Conservation (phyloP, 2,329 filamentous ascomycete genomes). For the Fusarium phyllophilum region DNA sequence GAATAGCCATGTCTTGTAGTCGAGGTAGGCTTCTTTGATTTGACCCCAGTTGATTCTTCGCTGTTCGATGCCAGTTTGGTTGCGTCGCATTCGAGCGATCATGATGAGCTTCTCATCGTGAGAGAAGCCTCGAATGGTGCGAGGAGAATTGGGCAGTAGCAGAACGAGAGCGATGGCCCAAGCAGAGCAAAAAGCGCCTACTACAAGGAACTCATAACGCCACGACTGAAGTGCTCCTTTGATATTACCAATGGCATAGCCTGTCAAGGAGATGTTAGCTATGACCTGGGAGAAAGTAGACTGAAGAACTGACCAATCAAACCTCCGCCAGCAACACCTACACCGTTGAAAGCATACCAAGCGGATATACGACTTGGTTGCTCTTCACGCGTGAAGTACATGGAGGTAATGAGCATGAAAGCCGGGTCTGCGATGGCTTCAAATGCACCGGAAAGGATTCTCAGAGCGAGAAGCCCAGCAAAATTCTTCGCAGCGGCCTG, state of each 20-base stretch:
- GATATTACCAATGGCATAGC: constrained; percentile 70
- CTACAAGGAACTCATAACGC: constrained; percentile 77
- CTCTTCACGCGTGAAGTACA: constrained; percentile 72
- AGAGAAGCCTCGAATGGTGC: constrained; percentile 62
- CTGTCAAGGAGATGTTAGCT: constrained; percentile 10
- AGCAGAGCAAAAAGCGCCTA: constrained; percentile 64
- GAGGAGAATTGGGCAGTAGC: constrained; percentile 66
- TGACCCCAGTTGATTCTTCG: constrained; percentile 65
- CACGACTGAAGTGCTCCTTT: constrained; percentile 66
- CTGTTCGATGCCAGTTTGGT: constrained; percentile 70
- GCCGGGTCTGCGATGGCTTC: constrained; percentile 62
- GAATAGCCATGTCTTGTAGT: constrained; percentile 69
- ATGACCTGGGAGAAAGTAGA: background rate
- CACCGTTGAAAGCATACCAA: constrained; percentile 69
- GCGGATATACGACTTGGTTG: constrained; percentile 69
- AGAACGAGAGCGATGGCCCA: constrained; percentile 70
- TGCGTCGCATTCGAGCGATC: constrained; percentile 63
- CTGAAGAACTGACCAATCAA: constrained; percentile 46
- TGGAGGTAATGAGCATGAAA: constrained; percentile 72
- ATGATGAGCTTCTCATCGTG: constrained; percentile 63
- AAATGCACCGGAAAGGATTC: constrained; percentile 71
- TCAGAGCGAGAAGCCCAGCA: constrained; percentile 62
- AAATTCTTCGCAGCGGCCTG: constrained; percentile 69
- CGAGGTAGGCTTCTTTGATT: constrained; percentile 64
- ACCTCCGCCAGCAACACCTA: constrained; percentile 68